Percentiles rank a stretch among this genome's conserved stretches.
Evolutionary conservation across 257 asterid genomes (phyloP).

Genomic region (Solanum paucissectum): DNA sequence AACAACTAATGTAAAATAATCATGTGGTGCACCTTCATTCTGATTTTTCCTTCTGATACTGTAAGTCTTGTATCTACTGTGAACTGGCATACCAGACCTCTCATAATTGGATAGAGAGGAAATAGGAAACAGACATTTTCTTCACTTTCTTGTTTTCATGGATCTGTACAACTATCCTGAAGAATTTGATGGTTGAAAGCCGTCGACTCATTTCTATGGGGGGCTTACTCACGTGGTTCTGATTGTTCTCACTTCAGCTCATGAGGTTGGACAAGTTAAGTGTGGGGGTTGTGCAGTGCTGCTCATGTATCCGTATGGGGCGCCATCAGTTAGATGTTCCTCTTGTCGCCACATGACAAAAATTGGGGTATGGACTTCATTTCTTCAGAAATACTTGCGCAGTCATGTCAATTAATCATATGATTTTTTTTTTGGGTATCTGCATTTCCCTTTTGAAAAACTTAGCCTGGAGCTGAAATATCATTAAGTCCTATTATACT

Average conservation of each 20-base stretch:
- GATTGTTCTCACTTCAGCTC: conserved; percentile 30
- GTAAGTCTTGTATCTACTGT: background rate
- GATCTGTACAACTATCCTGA: background rate
- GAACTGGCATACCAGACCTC: background rate
- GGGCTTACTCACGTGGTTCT: background rate
- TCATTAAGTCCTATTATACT: background rate
- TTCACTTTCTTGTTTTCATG: background rate
- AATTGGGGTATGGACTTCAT: conserved; percentile 50
- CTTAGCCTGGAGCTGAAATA: background rate
- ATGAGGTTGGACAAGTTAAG: conserved; percentile 78
- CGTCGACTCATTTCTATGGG: background rate
- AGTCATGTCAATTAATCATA: background rate
- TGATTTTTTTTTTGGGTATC: background rate
- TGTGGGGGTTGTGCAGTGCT: conserved; percentile 66
- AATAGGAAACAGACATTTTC: background rate
- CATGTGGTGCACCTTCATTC: background rate
- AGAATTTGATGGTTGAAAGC: background rate
- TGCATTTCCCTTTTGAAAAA: background rate
- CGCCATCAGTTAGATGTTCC: conserved; percentile 67
- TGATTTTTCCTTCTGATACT: background rate
- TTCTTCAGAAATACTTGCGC: background rate
- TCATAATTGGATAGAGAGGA: background rate
- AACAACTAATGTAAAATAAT: background rate
- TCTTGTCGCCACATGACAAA: conserved; percentile 64
- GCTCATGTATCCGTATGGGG: conserved; percentile 80